Conservation (phyloP, 768 basidiomycete species). For the Boletus barrowsii region DNA sequence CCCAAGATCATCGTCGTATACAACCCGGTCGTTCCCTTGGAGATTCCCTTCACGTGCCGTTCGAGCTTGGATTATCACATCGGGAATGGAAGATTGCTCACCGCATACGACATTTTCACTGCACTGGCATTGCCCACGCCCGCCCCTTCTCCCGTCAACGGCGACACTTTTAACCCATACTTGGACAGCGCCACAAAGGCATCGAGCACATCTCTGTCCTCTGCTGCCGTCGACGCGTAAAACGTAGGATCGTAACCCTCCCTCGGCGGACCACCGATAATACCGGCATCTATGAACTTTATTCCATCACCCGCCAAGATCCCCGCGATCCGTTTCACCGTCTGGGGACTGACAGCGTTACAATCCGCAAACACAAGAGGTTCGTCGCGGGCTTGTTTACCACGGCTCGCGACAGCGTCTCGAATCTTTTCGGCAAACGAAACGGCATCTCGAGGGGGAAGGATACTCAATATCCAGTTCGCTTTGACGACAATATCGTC, state of each 20-base stretch:
- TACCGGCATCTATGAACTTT: slow-evolving; percentile 53
- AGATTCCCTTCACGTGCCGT: slow-evolving; percentile 43
- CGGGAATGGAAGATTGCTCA: slow-evolving; percentile 28
- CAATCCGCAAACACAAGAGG: slow-evolving; percentile 49
- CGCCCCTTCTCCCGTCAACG: slow-evolving; percentile 44
- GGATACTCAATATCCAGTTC: slow-evolving; percentile 52
- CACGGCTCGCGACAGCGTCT: neutral
- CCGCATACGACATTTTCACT: slow-evolving; percentile 63
- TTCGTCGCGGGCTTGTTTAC: neutral
- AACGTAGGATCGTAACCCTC: slow-evolving; percentile 50
- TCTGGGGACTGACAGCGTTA: slow-evolving; percentile 55
- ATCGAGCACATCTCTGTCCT: slow-evolving; percentile 33
- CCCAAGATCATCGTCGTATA: slow-evolving; percentile 56
- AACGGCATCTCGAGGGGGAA: slow-evolving; percentile 54
- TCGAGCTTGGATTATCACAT: neutral
- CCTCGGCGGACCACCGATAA: slow-evolving; percentile 54
- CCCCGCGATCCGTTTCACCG: slow-evolving; percentile 44
- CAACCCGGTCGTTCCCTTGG: slow-evolving; percentile 52
- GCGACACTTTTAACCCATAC: slow-evolving; percentile 45
- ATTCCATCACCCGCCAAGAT: slow-evolving; percentile 41
- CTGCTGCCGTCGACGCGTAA: slow-evolving; percentile 46
- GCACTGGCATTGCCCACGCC: slow-evolving; percentile 59
- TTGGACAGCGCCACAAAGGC: slow-evolving; percentile 40
- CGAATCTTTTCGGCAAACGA: slow-evolving; percentile 39
- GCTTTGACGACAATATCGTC: slow-evolving; percentile 35